Base-by-base conservation (phyloP, 2,329 filamentous ascomycete species). In the Corynespora cassiicola region DNA sequence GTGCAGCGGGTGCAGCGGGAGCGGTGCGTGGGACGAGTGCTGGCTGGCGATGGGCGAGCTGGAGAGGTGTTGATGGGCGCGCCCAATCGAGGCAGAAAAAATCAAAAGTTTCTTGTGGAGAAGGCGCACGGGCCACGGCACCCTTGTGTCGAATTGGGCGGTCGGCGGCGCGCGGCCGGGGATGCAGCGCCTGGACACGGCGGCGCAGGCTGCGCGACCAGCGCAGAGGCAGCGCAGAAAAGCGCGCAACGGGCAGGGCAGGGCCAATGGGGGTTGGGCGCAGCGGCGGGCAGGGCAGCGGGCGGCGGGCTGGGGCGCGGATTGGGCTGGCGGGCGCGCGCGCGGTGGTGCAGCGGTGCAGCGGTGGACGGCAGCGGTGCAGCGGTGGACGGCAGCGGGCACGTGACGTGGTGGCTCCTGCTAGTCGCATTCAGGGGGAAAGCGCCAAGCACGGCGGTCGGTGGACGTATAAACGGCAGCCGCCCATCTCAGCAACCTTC, bases 21-120 rank as follows among this genome's bases (percentile, higher is more conserved):
- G 22, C 14, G 30, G 12, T n/a, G 16, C 8, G 27, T 18, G 11
- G n/a, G 21, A 24, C 19, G 25, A 36, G 33, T 54, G 57, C 42
- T 53, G 59, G 51, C 52, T 52, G 57, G 48, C 42, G 37, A 40
- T 18, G 36, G 37, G 48, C 46, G 45, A 51, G 47, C 46, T 52
- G 50, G 43, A 23, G 39, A 44, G 47, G 30, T 17, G 17, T 21
- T 31, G 25, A 23, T 36, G 31, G 17, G 7, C 11, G 30, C 18
- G 10, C 42, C 47, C 45, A 45, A 47, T 39, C 23, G 42, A 45
- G 44, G 36, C 32, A 34, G 47, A 47, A 55, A 50, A 47, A 32
- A 42, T 35, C 33, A 41, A 41, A 53, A 41, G 39, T 47, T 50
- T 50, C 44, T 45, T 42, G 50, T 47, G 50, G 50, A 49, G 49